Evolutionary conservation across 768 basidiomycete genomes (phyloP).

Genomic region (Russula foetens): DNA sequence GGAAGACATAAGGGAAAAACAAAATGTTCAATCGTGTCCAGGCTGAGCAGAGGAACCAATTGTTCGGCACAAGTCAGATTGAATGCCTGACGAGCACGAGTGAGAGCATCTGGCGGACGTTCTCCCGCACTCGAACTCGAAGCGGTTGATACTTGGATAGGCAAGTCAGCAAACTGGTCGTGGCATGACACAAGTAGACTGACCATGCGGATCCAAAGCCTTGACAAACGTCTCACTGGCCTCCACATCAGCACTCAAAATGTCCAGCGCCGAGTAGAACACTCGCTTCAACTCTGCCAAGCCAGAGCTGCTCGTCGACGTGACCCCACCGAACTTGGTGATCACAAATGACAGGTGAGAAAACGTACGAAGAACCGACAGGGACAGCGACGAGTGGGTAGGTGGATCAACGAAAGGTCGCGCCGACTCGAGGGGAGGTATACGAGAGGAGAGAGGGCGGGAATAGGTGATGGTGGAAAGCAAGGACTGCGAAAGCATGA

Average conservation of each 20-base stretch:
- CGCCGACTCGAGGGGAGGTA: not conserved
- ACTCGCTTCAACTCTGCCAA: constrained; percentile 67
- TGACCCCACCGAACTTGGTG: constrained; percentile 70
- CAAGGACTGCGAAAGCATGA: constrained; percentile 61
- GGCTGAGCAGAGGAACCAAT: constrained; percentile 53
- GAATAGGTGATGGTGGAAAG: constrained; percentile 46
- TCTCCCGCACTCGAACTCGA: not conserved
- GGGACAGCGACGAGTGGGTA: constrained; percentile 43
- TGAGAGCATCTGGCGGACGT: not conserved
- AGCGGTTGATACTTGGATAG: not conserved
- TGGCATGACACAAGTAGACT: not conserved
- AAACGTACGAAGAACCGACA: constrained; percentile 46
- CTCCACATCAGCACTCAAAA: constrained; percentile 40
- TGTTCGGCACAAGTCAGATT: constrained; percentile 72
- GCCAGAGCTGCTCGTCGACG: constrained; percentile 42
- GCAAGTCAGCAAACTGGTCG: not conserved
- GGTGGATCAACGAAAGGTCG: not conserved
- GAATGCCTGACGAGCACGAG: constrained; percentile 37
- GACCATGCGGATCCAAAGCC: constrained; percentile 25
- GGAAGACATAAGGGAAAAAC: constrained; percentile 58
- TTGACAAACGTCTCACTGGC: constrained; percentile 34
- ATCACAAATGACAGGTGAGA: constrained; percentile 69
- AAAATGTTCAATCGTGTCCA: constrained; percentile 41
- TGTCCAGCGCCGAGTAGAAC: constrained; percentile 72
- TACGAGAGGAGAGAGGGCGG: not conserved